phyloP scores from a whole-genome alignment of 495 filamentous ascomycete species.

The Apiosordaria backusii region DNA sequence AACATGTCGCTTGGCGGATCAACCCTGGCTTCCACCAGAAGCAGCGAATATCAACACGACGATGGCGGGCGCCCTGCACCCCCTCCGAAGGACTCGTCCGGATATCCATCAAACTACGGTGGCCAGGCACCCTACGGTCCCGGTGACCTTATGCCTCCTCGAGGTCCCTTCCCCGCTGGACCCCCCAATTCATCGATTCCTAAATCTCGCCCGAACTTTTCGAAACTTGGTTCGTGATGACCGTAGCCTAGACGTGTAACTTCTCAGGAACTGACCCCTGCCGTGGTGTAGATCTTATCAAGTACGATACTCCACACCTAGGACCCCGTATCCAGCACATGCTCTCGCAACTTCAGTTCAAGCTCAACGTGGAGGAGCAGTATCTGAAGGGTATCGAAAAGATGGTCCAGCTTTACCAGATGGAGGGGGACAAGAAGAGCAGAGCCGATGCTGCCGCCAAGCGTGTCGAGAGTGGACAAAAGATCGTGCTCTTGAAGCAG shows the following conservation, averaged over 20 bases:
- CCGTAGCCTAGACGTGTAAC: not conserved
- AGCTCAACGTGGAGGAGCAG: constrained; percentile 97
- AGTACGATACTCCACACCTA: constrained; percentile 94
- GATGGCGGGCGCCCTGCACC: constrained; percentile 51
- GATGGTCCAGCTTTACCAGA: constrained; percentile 96
- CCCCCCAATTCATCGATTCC: constrained; percentile 65
- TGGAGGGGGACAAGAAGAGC: constrained; percentile 97
- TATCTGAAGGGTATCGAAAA: constrained; percentile 99
- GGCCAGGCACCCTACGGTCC: constrained; percentile 44
- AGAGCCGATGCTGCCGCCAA: constrained; percentile 84
- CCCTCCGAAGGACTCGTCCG: constrained; percentile 60
- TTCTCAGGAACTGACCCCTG: constrained; percentile 19
- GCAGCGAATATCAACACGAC: constrained; percentile 38
- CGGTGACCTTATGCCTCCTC: constrained; percentile 75
- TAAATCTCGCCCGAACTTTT: constrained; percentile 81
- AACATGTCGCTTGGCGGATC: constrained; percentile 54
- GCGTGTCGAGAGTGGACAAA: constrained; percentile 92
- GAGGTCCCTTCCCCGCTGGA: constrained; percentile 74
- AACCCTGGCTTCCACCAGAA: constrained; percentile 36
- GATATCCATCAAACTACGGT: constrained; percentile 36
- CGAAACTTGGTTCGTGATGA: constrained; percentile 76
- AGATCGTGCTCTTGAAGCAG: constrained; percentile 93
- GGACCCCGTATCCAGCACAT: constrained; percentile 98
- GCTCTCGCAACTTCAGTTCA: constrained; percentile 98
- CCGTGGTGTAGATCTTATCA: constrained; percentile 75